Conservation (phyloP, 169 alveolate genomes). For the Besnoitia besnoiti region DNA sequence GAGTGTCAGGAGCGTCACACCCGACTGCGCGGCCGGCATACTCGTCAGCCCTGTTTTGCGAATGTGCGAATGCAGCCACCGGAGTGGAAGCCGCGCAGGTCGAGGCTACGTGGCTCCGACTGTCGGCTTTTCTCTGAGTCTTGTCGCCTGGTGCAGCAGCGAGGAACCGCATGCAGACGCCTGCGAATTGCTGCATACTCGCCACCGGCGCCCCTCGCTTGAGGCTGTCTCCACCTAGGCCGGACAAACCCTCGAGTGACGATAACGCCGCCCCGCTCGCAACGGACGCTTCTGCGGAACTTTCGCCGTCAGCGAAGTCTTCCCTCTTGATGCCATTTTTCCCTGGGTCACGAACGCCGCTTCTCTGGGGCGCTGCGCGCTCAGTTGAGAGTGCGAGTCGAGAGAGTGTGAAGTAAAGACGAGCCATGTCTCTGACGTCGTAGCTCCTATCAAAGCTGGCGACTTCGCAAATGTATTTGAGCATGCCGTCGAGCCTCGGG, state of each 20-base stretch:
- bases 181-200: constrained; percentile 8
- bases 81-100: too few species aligned
- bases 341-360: not conserved
- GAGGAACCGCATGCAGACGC: not conserved
- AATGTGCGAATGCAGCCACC: too few species aligned
- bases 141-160: not conserved
- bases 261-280: not conserved
- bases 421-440: constrained; percentile 66
- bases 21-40: not conserved
- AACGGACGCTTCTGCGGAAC: not conserved
- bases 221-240: not conserved
- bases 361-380: not conserved
- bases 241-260: not conserved
- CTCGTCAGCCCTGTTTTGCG: not conserved
- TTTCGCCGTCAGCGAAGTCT: not conserved
- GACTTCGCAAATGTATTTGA: constrained; percentile 30
- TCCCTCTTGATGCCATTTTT: not conserved
- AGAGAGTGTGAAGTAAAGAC: constrained; percentile 13
- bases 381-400: constrained; percentile 1
- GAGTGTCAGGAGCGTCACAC: not conserved
- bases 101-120: not conserved
- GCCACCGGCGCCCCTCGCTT: not conserved
- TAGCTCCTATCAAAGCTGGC: constrained; percentile 59
- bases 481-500: constrained; percentile 29
- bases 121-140: not conserved